Evolutionary conservation across 1,139 yeast species (phyloP).

Genomic region (Debaryomycetaceae sp.): DNA sequence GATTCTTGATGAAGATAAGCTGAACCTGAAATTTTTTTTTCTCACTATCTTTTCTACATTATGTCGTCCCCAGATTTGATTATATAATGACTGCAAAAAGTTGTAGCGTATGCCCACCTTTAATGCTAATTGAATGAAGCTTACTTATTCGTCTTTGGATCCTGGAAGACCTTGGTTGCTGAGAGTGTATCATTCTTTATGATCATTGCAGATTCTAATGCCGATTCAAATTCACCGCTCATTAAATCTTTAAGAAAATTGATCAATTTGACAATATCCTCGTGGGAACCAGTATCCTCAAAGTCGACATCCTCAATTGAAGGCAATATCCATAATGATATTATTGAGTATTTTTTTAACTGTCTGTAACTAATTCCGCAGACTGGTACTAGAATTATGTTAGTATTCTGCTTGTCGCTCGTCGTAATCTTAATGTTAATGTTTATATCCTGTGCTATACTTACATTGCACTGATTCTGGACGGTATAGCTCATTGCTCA

Average conservation of each 20-base stretch:
- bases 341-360: slow-evolving; percentile 14
- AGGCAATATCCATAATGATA: slow-evolving; percentile 22
- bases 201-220: slow-evolving; percentile 12
- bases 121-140: too few species aligned
- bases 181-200: slow-evolving; percentile 12
- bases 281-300: slow-evolving; percentile 9
- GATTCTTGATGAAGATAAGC: slow-evolving; percentile 1
- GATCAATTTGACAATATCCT: slow-evolving; percentile 9
- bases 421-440: too few species aligned
- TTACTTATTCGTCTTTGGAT: background rate
- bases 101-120: background rate
- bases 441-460: slow-evolving; percentile 7
- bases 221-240: slow-evolving; percentile 7
- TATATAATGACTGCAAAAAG: slow-evolving; percentile 2
- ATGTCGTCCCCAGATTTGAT: slow-evolving; percentile 2
- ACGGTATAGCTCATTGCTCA: slow-evolving; percentile 13
- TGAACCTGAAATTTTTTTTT: background rate
- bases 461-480: slow-evolving; percentile 15
- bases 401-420: slow-evolving; percentile 9
- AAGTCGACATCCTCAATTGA: slow-evolving; percentile 7
- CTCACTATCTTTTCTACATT: slow-evolving; percentile 2
- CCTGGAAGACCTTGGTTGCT: slow-evolving; percentile 7
- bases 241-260: slow-evolving; percentile 12
- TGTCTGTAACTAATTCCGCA: slow-evolving; percentile 19
- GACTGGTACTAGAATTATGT: slow-evolving; percentile 12